Conservation (phyloP, 1,284 basidiomycete genomes). For the Ustilago cynodontis region DNA sequence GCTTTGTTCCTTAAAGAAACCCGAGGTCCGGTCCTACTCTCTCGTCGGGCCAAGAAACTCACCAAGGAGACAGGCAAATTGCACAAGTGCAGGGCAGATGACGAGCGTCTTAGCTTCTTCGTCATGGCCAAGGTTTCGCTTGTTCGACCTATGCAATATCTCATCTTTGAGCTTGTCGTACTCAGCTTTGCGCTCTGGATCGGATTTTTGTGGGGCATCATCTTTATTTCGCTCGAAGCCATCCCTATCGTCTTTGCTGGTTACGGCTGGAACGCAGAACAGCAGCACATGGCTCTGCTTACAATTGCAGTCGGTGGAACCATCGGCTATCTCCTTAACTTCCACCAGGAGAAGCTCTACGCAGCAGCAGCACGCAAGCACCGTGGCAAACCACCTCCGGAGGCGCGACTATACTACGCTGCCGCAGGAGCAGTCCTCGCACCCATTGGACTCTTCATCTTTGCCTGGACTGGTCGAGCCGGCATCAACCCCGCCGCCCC, state of each 20-base stretch:
- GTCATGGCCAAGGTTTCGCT: slow-evolving; percentile 67
- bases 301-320: slow-evolving; percentile 55
- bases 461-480: slow-evolving; percentile 52
- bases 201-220: slow-evolving; percentile 57
- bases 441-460: slow-evolving; percentile 56
- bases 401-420: slow-evolving; percentile 71
- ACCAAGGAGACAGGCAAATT: slow-evolving; percentile 69
- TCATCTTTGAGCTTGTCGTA: slow-evolving; percentile 72
- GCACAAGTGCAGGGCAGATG: slow-evolving; percentile 70
- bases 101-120: slow-evolving; percentile 58
- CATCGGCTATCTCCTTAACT: slow-evolving; percentile 79
- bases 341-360: slow-evolving; percentile 64
- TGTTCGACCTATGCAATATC: slow-evolving; percentile 64
- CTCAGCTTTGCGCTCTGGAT: slow-evolving; percentile 71
- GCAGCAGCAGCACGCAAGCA: slow-evolving; percentile 45
- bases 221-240: slow-evolving; percentile 51
- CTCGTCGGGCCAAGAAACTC: slow-evolving; percentile 68
- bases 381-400: slow-evolving; percentile 71
- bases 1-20: slow-evolving; percentile 67
- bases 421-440: slow-evolving; percentile 52
- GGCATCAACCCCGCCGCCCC: slow-evolving; percentile 46
- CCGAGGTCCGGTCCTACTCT: slow-evolving; percentile 72
- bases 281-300: slow-evolving; percentile 54
- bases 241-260: slow-evolving; percentile 64
- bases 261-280: slow-evolving; percentile 56